A percentile compares a stretch with the other conserved stretches of the same genome.
These are phyloP conservation scores for Aspergillus arachidicola DNA, from an alignment of 2,329 filamentous ascomycete species.

Conservation along the genomic window DNA sequence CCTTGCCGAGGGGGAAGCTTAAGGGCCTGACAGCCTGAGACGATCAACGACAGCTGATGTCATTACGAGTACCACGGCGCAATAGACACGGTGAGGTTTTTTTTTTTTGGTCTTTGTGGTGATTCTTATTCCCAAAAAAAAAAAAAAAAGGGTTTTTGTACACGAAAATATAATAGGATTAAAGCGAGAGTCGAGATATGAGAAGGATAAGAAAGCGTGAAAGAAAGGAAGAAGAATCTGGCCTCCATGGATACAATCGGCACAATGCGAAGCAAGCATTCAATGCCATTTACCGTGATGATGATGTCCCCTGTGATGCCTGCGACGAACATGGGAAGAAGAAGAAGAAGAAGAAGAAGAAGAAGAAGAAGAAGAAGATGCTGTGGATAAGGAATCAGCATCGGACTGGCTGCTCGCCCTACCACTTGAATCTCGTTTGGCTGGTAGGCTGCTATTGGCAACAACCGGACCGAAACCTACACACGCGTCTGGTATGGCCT, in stretches of 20 bases:
- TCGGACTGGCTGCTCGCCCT: neutral
- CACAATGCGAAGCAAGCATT: neutral
- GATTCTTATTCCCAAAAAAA: neutral
- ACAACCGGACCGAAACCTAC: slow-evolving; percentile 5
- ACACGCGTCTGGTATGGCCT: neutral
- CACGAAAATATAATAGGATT: neutral
- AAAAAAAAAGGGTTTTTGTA: neutral
- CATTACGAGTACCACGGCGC: no score
- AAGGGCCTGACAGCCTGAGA: neutral
- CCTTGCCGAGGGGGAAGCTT: neutral
- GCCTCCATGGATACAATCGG: neutral
- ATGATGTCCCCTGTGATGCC: slow-evolving; percentile 1
- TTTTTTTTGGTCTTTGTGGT: neutral
- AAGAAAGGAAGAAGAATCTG: neutral
- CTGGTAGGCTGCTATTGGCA: neutral
- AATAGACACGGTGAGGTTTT: no score
- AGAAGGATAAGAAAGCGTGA: neutral
- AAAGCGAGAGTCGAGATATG: neutral
- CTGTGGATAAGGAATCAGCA: neutral
- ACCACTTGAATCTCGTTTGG: neutral
- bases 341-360: no score
- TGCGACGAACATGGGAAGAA: neutral
- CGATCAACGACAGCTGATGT: neutral
- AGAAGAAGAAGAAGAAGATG: neutral
- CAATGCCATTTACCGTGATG: neutral